Evolutionary conservation across 2,329 filamentous ascomycete species (phyloP), one percentile per base, ranked within the genome.

Genomic region (Paramyrothecium roridum): DNA sequence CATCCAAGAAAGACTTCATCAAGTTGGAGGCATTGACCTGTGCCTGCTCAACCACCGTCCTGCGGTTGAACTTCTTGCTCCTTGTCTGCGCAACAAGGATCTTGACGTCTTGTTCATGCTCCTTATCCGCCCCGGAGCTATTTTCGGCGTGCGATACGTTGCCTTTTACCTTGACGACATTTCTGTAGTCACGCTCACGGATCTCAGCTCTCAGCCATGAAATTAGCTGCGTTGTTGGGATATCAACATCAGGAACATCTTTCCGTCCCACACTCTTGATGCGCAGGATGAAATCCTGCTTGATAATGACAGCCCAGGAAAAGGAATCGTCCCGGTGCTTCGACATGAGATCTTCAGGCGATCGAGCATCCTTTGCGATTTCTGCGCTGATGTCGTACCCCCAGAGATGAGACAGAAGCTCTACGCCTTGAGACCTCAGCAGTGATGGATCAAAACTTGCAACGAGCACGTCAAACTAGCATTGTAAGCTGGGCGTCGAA

Each of bases 31-130:
- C 79, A 59, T 76, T 80, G 55, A 67, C 70, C 72, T 85, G 85
- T 58, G 88, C 88, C 61, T 93, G 89, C 68, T 96, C 91, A 50
- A 97, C 87, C 51, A 98, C 91, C 26, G 87, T 87, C 66, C 87
- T 86, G 53, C 93, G 86, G 73, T 96, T 97, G 59, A 89, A 90
- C 76, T 97, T 98, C 73, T 96, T 97, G 71, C 87, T 91, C 64
- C 88, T 86, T 51, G 91, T 93, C 55, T 90, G 88, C 1, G 90
- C 85, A 7, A 92, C 82, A 3, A 97, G 80, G n/a, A 98, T 88
- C 57, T 89, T 87, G 48, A 98, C 92, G 54, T 93, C 89, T 62
- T 89, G 87, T 56, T 85, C 81, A 54, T 80, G 74, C 23, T 70
- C 67, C 48, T 63, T 65, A n/a, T 73, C 68, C 8, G 56, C 63